These are phyloP conservation scores for Alternaria rosae DNA, from an alignment of 2,329 filamentous ascomycete species.

Conservation along the genomic window DNA sequence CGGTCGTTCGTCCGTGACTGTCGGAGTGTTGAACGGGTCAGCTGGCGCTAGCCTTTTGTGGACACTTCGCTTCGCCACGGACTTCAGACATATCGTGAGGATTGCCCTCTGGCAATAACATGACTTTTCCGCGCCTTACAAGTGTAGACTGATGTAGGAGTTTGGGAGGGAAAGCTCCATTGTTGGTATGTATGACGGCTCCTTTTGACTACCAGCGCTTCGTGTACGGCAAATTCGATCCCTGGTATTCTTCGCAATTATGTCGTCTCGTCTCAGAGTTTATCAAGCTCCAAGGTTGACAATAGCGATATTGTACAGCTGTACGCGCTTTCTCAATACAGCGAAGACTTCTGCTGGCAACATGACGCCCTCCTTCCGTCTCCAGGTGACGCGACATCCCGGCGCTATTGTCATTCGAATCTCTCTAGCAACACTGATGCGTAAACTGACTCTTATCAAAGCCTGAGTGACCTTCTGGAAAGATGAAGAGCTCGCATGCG, in stretches of 20 bases:
- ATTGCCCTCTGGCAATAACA: not conserved
- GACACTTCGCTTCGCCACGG: not conserved
- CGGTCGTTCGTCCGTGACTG: not conserved
- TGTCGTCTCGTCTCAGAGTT: not conserved
- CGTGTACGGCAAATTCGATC: not conserved
- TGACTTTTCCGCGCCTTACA: not conserved
- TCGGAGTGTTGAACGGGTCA: not conserved
- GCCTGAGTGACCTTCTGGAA: not conserved
- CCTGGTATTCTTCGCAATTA: not conserved
- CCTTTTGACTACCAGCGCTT: not conserved
- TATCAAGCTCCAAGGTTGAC: not conserved
- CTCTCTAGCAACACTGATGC: no score
- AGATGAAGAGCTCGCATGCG: not conserved
- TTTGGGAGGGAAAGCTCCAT: not conserved
- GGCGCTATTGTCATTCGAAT: not conserved
- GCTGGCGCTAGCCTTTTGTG: conserved; percentile 6
- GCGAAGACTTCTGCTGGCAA: not conserved
- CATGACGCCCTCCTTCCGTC: no score
- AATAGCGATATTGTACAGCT: not conserved
- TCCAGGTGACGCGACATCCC: not conserved
- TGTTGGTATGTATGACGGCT: not conserved
- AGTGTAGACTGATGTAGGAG: no score
- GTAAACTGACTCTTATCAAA: not conserved
- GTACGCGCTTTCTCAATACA: not conserved
- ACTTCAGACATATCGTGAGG: not conserved